Evolutionary conservation across 768 basidiomycete species (phyloP), one percentile per base, ranked within the genome.

Genomic region (Russula earlei): DNA sequence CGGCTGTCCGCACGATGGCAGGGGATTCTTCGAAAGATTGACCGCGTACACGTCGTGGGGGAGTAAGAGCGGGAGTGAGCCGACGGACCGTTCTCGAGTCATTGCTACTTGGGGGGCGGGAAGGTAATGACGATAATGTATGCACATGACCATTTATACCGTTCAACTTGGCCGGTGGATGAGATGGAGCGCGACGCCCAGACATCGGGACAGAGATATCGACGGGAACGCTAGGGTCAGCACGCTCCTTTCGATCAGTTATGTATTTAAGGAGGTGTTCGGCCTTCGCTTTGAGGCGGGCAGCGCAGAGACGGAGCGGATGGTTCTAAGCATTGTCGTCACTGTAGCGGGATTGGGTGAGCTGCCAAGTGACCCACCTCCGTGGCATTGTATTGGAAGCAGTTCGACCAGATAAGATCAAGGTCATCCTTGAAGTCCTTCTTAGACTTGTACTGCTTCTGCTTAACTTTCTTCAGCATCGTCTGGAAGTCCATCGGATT

Each of bases 381-480:
- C 11, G 84, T 79, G 17, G 89, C 85, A 69, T 99, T 99, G 69
- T 98, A 98, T 5, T 79, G 83, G 60, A 86, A 80, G 70, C 95
- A 97, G 62, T 98, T 99, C 44, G 83, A 82, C 96, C 96, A 99
- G 62, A 99, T 97, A 59, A 97, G 80, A 62, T 95, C 90, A 41
- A 99, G 74, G 71, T 99, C 96, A 56, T 89, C 85, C 60, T 86
- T 85, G 71, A 99, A 98, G 64, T 94, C 89, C 61, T 82, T 77
- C 72, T 98, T 98, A 29, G 84, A 90, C 71, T 94, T 93, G 79
- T 96, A 97, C 46, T 82, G 78, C 67, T 88, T 90, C 56, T 79
- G 75, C 73, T 96, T 98, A 67, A 97, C 87, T 71, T 94, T 94
- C 78, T 84, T 91, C 49, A 85, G 77, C 80, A 99, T 88, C 0